Evolutionary conservation across 1,284 basidiomycete genomes (phyloP).

Genomic region (Phellopilus nigrolimitatus): DNA sequence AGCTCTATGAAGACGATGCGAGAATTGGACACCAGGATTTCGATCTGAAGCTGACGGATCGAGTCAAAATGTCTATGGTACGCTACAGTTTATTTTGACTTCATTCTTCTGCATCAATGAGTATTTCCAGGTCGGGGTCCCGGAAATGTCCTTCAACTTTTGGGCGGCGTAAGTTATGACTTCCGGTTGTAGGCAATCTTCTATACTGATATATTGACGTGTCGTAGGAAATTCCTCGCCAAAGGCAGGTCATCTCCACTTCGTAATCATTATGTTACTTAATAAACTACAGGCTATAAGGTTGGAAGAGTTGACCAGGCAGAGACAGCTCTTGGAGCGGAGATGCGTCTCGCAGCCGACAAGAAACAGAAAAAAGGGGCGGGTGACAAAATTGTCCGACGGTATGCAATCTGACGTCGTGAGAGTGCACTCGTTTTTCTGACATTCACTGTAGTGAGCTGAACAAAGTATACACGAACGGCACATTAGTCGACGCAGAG

Average conservation of each 20-base stretch:
- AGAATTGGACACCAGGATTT: constrained; percentile 87
- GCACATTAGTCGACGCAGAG: constrained; percentile 90
- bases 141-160: constrained; percentile 90
- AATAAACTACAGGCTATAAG: constrained; percentile 72
- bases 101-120: neutral
- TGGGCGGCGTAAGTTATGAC: constrained; percentile 75
- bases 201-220: neutral
- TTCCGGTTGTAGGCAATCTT: constrained; percentile 6
- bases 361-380: constrained; percentile 47
- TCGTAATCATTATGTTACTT: constrained; percentile 9
- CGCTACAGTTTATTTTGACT: constrained; percentile 22
- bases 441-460: constrained; percentile 60
- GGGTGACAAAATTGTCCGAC: constrained; percentile 78
- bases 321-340: constrained; percentile 85
- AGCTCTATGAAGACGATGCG: constrained; percentile 96
- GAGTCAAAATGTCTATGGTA: constrained; percentile 99
- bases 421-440: constrained; percentile 27
- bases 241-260: constrained; percentile 48
- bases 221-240: constrained; percentile 69
- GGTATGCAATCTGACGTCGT: constrained; percentile 33
- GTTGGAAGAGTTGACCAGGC: constrained; percentile 96
- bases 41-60: constrained; percentile 84
- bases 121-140: constrained; percentile 78
- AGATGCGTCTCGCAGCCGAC: constrained; percentile 74
- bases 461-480: constrained; percentile 94